These are phyloP conservation scores for Tricholomella constricta DNA, from an alignment of 768 basidiomycete species.

Conservation along the genomic window DNA sequence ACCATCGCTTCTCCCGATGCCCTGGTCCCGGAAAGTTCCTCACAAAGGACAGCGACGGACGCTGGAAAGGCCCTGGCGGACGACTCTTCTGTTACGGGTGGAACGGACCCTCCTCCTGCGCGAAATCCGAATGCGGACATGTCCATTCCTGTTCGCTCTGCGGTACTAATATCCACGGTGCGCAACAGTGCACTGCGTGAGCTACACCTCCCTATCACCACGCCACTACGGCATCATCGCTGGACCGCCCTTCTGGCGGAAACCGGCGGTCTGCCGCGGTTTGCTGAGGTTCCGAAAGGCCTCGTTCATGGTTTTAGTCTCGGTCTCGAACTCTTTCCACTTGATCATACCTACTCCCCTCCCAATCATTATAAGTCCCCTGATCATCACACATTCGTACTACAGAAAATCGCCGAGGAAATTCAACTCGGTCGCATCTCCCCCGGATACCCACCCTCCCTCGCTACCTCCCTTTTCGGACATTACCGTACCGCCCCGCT, in stretches of 20 bases:
- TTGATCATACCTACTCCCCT: not conserved
- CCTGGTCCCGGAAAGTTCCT: too few species aligned
- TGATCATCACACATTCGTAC: not conserved
- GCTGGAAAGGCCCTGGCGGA: not conserved
- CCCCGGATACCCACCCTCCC: not conserved
- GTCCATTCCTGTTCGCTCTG: conserved; percentile 20
- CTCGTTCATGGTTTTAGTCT: not conserved
- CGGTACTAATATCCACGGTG: conserved; percentile 8
- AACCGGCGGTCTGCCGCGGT: too few species aligned
- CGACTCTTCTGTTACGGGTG: not conserved
- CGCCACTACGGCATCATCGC: conserved; percentile 11
- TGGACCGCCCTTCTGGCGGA: conserved; percentile 7
- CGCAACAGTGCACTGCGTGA: conserved; percentile 8
- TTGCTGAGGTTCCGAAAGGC: not conserved
- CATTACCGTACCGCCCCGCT: conserved; percentile 4
- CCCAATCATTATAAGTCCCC: too few species aligned
- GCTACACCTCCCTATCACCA: conserved; percentile 16
- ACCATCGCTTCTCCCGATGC: too few species aligned
- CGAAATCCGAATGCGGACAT: not conserved
- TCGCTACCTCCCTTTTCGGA: not conserved
- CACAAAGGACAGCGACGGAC: too few species aligned
- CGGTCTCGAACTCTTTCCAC: too few species aligned
- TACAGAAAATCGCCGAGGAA: not conserved
- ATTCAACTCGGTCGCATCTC: not conserved
- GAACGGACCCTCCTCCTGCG: too few species aligned